These are phyloP conservation scores for Aspergillus ruber DNA, from an alignment of 2,329 filamentous ascomycete genomes.

Conservation along the genomic window DNA sequence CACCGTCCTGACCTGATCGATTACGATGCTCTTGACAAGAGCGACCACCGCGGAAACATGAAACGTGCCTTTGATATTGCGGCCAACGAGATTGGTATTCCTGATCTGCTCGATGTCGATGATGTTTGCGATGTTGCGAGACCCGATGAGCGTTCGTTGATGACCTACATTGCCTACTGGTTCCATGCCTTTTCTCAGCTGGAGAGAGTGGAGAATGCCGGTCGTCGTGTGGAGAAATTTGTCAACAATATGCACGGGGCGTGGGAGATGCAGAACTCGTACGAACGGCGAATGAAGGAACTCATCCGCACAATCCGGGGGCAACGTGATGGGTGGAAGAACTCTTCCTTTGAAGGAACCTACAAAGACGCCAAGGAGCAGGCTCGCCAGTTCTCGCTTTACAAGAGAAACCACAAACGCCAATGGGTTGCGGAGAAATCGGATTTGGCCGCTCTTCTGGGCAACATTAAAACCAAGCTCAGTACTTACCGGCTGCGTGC, in stretches of 20 bases:
- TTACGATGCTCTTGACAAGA: slow-evolving; percentile 90
- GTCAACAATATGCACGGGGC: slow-evolving; percentile 98
- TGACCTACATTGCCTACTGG: slow-evolving; percentile 99
- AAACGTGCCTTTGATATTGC: slow-evolving; percentile 96
- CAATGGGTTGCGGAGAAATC: slow-evolving; percentile 98
- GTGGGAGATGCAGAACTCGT: slow-evolving; percentile 98
- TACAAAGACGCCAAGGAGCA: slow-evolving; percentile 90
- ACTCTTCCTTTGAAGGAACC: slow-evolving; percentile 78
- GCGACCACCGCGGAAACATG: slow-evolving; percentile 94
- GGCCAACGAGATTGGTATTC: slow-evolving; percentile 92
- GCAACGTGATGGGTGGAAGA: slow-evolving; percentile 70
- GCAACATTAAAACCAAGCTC: slow-evolving; percentile 98
- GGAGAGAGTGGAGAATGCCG: slow-evolving; percentile 97
- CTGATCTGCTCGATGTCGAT: slow-evolving; percentile 90
- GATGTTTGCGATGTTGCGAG: slow-evolving; percentile 96
- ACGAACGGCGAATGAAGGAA: slow-evolving; percentile 82
- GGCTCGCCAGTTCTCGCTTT: slow-evolving; percentile 70
- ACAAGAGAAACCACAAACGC: slow-evolving; percentile 85
- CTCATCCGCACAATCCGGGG: slow-evolving; percentile 67
- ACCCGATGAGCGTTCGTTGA: slow-evolving; percentile 90
- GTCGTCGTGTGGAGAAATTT: slow-evolving; percentile 94
- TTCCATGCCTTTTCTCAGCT: slow-evolving; percentile 99
- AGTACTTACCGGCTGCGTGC: slow-evolving; percentile 87
- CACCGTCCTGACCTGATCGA: slow-evolving; percentile 96
- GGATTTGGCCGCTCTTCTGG: slow-evolving; percentile 82